Evolutionary conservation across 202 grass and related monocot genomes (phyloP).

Genomic region (Cymbopogon flexuosus): DNA sequence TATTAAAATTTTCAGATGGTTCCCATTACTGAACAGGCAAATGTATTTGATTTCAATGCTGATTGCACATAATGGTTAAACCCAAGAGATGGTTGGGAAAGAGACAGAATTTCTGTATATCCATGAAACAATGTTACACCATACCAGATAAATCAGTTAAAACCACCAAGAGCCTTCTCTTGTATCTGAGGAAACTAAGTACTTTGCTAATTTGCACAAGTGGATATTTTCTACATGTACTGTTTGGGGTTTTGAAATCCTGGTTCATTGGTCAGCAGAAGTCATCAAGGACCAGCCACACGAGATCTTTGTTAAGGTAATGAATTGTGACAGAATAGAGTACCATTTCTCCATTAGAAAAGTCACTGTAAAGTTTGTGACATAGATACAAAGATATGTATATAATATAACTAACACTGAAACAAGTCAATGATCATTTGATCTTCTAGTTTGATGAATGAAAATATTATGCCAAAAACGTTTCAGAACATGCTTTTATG

Average conservation of each 20-base stretch:
- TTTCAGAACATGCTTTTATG: not conserved
- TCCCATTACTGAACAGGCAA: not conserved
- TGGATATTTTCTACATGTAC: not conserved
- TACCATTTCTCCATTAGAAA: not conserved
- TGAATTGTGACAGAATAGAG: not conserved
- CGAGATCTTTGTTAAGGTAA: not conserved
- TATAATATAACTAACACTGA: not conserved
- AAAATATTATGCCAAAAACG: not conserved
- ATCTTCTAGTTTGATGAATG: not conserved
- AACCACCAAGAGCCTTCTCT: not conserved
- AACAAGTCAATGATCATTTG: not conserved
- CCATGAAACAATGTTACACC: not conserved
- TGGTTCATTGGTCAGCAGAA: not conserved
- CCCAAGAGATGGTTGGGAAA: not conserved
- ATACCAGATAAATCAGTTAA: not conserved
- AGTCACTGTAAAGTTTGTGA: not conserved
- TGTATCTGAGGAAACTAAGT: not conserved
- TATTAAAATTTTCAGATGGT: not conserved
- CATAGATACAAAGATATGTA: not conserved
- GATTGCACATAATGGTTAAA: not conserved
- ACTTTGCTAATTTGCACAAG: not conserved
- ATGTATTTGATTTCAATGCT: not conserved
- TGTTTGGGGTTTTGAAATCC: not conserved
- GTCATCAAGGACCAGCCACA: not conserved
- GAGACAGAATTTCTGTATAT: not conserved